Evolutionary conservation across 306 rosid species (phyloP).

Genomic region (Cicer arietinum): DNA sequence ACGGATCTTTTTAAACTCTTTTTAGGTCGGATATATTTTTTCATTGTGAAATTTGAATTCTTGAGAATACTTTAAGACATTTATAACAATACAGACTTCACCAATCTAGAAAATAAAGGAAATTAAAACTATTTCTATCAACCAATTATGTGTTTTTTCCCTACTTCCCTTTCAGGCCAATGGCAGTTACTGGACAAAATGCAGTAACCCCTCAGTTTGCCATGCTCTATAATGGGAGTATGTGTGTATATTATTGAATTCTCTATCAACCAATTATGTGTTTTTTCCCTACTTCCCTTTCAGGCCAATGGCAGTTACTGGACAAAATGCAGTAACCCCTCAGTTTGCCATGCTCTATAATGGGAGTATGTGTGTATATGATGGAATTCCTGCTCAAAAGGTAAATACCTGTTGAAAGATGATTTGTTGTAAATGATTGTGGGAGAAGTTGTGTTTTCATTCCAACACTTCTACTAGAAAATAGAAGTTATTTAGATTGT

Average conservation of each 20-base stretch:
- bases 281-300: constrained; percentile 14
- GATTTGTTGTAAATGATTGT: not conserved
- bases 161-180: constrained; percentile 46
- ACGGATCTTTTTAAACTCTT: too few relatives aligned
- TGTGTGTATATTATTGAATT: constrained; percentile 63
- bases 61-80: too few relatives aligned
- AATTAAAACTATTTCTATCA: not conserved
- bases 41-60: too few relatives aligned
- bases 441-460: not conserved
- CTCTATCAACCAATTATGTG: not conserved
- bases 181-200: constrained; percentile 50
- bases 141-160: not conserved
- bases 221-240: constrained; percentile 64
- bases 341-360: constrained; percentile 64
- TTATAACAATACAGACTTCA: not conserved
- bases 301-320: constrained; percentile 56
- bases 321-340: constrained; percentile 39
- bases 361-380: constrained; percentile 64
- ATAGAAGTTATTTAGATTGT: too few relatives aligned
- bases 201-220: constrained; percentile 53
- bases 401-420: constrained; percentile 40
- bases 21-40: too few relatives aligned
- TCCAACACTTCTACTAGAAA: not conserved
- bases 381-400: constrained; percentile 71
- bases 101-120: constrained; percentile 18